Base-by-base conservation (phyloP, 2,329 filamentous ascomycete genomes). In the Trichoderma afroharzianum region DNA sequence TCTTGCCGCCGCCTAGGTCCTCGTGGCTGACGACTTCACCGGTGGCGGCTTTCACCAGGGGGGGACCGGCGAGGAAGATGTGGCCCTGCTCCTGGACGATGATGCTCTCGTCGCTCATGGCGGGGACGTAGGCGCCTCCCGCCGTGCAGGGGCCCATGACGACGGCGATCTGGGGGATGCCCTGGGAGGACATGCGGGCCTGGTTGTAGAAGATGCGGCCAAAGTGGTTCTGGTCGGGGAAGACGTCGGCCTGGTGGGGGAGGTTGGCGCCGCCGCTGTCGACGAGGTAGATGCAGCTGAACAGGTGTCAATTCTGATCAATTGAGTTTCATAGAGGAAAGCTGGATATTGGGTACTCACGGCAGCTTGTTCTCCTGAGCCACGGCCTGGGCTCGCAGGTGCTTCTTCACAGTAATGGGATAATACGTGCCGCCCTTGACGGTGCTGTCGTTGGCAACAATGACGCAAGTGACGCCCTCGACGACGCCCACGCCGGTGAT, bases 161-260 rank as follows among this genome's bases (percentile, higher is more conserved):
- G 3, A 98, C 94, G 11, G 93, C 91, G 76, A 99, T 92, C 79
- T 98, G 95, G 1, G 95, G 95, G 73, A 98, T 97, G 5, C 94
- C 94, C 75, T 91, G 84, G 2, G 92, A 88, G 76, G 93, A 96
- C 94, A 98, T 97, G 77, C 93, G 88, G 3, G 96, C 95, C 82
- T 99, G 95, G 83, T 99, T 98, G 86, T 92, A 99, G 86, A 99
- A 99, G 80, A 98, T 97, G 75, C 95, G 93, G 43, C 95, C 94
- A 79, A 99, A 98, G 81, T 98, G 95, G 69, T 98, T 94, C 75
- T 91, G 88, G 81, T 98, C 95, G 1, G 95, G 96, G 81, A 99
- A 98, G 71, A 98, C 95, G 79, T 98, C 93, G 47, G 95, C 92
- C 83, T 99, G 95, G 78, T 98, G 93, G 15, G 95, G 96, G 21